Evolutionary conservation across 805 yeast genomes (phyloP).

Genomic region (Saturnispora quitensis): DNA sequence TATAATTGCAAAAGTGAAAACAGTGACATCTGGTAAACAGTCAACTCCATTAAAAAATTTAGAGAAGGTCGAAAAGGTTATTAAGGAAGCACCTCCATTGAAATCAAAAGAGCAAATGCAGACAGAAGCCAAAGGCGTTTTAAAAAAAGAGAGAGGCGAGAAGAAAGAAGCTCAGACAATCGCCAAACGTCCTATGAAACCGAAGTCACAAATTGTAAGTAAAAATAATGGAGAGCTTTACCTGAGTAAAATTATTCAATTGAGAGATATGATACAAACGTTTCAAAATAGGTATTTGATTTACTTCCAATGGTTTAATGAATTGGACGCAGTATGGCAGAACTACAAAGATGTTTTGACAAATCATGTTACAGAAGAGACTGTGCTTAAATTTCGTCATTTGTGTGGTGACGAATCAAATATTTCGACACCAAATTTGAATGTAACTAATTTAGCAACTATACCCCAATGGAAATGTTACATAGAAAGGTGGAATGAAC

Average conservation of each 20-base stretch:
- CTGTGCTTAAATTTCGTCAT: background rate
- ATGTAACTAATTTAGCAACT: background rate
- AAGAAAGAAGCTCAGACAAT: background rate
- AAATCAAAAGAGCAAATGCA: background rate
- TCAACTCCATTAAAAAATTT: background rate
- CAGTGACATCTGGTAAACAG: background rate
- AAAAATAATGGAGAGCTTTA: background rate
- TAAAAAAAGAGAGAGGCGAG: background rate
- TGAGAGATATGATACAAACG: background rate
- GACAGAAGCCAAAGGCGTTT: background rate
- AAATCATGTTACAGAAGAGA: background rate
- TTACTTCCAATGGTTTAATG: slow-evolving; percentile 4
- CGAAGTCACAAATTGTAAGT: background rate
- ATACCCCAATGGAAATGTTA: background rate
- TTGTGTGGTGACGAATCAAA: background rate
- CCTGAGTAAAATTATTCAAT: background rate
- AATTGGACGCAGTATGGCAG: slow-evolving; percentile 2
- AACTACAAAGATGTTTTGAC: slow-evolving; percentile 1
- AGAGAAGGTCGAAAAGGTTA: background rate
- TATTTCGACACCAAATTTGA: background rate
- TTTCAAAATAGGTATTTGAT: slow-evolving; percentile 1
- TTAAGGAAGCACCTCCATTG: background rate
- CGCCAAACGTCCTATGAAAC: background rate
- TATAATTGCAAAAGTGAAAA: background rate
- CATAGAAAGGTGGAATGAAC: slow-evolving; percentile 4